These are phyloP conservation scores for Lolium rigidum DNA, from an alignment of 176 grass and related monocot genomes.

Conservation along the genomic window DNA sequence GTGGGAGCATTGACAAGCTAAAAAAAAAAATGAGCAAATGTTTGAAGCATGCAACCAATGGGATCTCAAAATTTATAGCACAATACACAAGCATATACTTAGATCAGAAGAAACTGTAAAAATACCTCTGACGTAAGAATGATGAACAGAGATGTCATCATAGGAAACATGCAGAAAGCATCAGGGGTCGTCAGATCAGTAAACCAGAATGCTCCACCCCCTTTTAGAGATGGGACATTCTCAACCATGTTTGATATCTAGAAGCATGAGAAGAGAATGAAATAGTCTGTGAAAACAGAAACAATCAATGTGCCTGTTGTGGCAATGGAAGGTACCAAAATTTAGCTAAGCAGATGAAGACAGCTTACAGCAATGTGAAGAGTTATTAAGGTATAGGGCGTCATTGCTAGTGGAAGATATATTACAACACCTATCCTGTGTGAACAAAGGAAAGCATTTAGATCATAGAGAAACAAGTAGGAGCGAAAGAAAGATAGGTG, in stretches of 20 bases:
- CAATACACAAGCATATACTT: constrained; percentile 16
- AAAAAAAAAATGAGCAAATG: constrained; percentile 15
- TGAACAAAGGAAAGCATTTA: constrained; percentile 32
- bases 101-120: background rate
- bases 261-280: constrained; percentile 40
- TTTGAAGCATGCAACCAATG: background rate
- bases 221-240: constrained; percentile 83
- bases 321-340: constrained; percentile 1
- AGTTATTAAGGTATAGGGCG: constrained; percentile 32
- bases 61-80: background rate
- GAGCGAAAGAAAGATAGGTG: background rate
- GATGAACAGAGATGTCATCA: constrained; percentile 59
- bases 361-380: constrained; percentile 49
- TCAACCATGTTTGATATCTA: constrained; percentile 83
- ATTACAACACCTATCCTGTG: constrained; percentile 8
- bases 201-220: constrained; percentile 87
- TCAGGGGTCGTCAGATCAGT: constrained; percentile 85
- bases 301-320: background rate
- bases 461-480: constrained; percentile 19
- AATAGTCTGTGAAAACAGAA: constrained; percentile 17
- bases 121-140: constrained; percentile 66
- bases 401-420: constrained; percentile 1
- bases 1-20: background rate
- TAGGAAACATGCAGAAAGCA: constrained; percentile 60
- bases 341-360: constrained; percentile 10